Conservation (phyloP, 306 rosid genomes). For the Trifolium dubium region DNA sequence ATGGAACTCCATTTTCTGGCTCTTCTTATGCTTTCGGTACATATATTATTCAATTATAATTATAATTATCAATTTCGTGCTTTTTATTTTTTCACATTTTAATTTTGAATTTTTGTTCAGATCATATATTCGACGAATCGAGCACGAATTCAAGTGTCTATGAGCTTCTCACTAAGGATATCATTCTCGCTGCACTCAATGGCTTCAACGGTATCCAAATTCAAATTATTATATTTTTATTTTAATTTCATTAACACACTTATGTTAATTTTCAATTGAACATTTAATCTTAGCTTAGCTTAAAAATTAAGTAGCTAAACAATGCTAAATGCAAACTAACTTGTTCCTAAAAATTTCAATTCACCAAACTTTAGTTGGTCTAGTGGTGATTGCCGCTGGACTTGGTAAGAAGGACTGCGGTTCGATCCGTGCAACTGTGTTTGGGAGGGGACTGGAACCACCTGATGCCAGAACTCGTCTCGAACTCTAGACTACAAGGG, state of each 20-base stretch:
- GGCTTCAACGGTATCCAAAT: slow-evolving; percentile 78
- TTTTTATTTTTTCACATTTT: background rate
- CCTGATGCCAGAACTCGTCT: too few species aligned
- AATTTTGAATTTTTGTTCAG: slow-evolving; percentile 41
- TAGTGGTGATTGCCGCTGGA: too few species aligned
- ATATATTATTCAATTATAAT: background rate
- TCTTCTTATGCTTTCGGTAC: slow-evolving; percentile 86
- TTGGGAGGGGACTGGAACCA: too few species aligned
- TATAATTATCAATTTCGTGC: background rate
- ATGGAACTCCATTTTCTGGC: slow-evolving; percentile 78
- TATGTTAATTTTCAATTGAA: background rate
- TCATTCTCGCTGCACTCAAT: slow-evolving; percentile 83
- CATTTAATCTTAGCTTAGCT: slow-evolving; percentile 23
- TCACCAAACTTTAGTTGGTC: background rate
- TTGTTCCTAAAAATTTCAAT: background rate
- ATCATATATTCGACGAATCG: slow-evolving; percentile 80
- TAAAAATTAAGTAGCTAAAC: background rate
- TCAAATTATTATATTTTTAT: background rate
- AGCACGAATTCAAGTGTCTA: slow-evolving; percentile 74
- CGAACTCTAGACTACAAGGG: too few species aligned
- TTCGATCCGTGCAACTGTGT: too few species aligned
- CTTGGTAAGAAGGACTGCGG: too few species aligned
- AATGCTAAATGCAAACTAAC: background rate
- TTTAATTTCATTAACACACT: background rate
- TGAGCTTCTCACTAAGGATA: slow-evolving; percentile 78